phyloP scores from a whole-genome alignment of 164 flowering plant genomes.

The Malania oleifera region DNA sequence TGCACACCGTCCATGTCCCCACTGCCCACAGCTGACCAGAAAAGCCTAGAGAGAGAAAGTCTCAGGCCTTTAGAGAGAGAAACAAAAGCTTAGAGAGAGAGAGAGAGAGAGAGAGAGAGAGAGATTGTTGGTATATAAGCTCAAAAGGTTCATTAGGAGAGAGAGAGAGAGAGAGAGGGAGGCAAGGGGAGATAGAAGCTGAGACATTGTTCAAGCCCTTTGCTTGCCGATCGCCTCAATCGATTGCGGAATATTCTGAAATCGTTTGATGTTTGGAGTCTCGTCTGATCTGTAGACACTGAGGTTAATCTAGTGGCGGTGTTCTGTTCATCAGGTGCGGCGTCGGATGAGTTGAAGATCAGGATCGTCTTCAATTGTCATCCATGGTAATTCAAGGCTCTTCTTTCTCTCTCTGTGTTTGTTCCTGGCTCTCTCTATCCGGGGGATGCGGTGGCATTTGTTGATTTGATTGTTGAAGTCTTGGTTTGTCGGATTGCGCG shows the following conservation, averaged over 20 bases:
- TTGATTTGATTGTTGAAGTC: too few relatives aligned
- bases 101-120: too few relatives aligned
- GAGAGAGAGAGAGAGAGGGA: not conserved
- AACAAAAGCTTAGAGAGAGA: not conserved
- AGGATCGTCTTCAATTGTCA: slow-evolving; percentile 19
- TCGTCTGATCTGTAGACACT: slow-evolving; percentile 23
- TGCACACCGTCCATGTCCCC: slow-evolving; percentile 26
- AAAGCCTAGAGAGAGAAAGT: not conserved
- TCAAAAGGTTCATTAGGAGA: not conserved
- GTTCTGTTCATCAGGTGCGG: slow-evolving; percentile 3
- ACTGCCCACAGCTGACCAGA: slow-evolving; percentile 19
- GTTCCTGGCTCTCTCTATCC: not conserved
- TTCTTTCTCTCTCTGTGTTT: not conserved
- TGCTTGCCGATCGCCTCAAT: not conserved
- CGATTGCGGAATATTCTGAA: not conserved
- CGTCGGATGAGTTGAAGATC: slow-evolving; percentile 24
- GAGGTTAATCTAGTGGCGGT: slow-evolving; percentile 3
- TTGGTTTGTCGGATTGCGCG: too few relatives aligned
- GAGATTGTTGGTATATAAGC: slow-evolving; percentile 6
- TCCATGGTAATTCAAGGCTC: slow-evolving; percentile 23
- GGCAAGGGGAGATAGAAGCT: not conserved
- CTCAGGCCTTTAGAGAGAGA: slow-evolving; percentile 7
- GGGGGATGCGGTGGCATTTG: not conserved
- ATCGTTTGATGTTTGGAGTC: too few relatives aligned
- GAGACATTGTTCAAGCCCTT: not conserved